Conservation (phyloP, 345 rosid genomes). For the Pugionium dolabratum region DNA sequence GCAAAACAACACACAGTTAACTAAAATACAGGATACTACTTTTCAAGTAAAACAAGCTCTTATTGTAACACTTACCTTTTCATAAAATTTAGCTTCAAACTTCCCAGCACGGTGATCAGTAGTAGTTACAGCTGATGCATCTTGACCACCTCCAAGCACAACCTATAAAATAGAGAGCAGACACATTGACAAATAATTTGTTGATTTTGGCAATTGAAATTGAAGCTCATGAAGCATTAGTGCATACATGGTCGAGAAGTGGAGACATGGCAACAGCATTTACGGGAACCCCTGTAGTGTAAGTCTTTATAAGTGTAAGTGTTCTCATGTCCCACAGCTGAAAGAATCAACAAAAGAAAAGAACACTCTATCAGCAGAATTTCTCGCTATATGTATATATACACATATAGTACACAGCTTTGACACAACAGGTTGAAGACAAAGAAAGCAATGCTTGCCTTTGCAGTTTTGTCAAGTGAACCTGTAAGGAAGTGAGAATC, state of each 20-base stretch:
- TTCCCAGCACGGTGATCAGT: slow-evolving; percentile 98
- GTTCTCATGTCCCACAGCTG: slow-evolving; percentile 94
- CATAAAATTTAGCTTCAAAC: slow-evolving; percentile 92
- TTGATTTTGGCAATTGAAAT: not conserved
- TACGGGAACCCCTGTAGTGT: slow-evolving; percentile 84
- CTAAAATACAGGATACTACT: no score
- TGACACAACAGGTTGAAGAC: slow-evolving; percentile 14
- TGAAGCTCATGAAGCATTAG: not conserved
- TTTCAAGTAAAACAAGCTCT: slow-evolving; percentile 2
- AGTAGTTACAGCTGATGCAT: slow-evolving; percentile 88
- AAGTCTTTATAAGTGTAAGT: slow-evolving; percentile 84
- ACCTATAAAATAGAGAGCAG: slow-evolving; percentile 49
- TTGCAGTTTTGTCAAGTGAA: slow-evolving; percentile 93
- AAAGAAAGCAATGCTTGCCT: slow-evolving; percentile 52
- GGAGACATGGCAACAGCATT: slow-evolving; percentile 99
- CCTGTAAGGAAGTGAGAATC: slow-evolving; percentile 88
- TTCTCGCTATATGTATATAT: not conserved
- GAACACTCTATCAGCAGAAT: not conserved
- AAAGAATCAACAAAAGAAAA: slow-evolving; percentile 21
- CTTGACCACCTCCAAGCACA: slow-evolving; percentile 99
- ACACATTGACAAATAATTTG: slow-evolving; percentile 1
- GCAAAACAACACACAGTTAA: slow-evolving; percentile 5
- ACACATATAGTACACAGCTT: not conserved
- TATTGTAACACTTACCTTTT: slow-evolving; percentile 40
- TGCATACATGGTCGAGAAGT: slow-evolving; percentile 83